phyloP scores from a whole-genome alignment of 2,329 filamentous ascomycete genomes.

The Diaporthe vexans region DNA sequence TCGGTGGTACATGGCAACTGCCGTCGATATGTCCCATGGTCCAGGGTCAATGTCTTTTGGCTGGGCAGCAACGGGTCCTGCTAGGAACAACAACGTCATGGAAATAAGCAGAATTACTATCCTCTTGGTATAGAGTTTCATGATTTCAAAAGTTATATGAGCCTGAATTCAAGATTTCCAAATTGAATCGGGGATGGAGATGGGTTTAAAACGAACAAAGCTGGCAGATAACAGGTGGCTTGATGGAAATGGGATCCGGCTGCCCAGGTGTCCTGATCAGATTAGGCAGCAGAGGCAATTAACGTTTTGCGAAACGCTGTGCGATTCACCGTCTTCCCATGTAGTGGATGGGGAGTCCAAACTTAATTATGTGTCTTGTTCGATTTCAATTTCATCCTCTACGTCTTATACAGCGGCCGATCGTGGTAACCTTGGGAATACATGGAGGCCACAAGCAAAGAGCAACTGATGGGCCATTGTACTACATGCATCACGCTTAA shows the following conservation, averaged over 20 bases:
- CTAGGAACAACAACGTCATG: not conserved
- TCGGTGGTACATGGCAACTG: not conserved
- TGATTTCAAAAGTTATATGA: not conserved
- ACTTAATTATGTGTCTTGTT: too few relatives aligned
- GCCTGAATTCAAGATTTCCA: not conserved
- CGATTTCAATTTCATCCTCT: too few relatives aligned
- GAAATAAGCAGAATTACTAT: not conserved
- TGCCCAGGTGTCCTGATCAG: not conserved
- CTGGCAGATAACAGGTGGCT: not conserved
- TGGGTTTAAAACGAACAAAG: not conserved
- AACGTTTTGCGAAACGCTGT: not conserved
- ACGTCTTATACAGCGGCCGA: too few relatives aligned
- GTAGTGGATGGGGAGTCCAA: too few relatives aligned
- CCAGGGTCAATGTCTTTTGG: not conserved
- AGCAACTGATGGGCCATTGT: too few relatives aligned
- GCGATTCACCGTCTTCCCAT: too few relatives aligned
- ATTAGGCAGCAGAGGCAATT: not conserved
- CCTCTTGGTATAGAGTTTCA: not conserved
- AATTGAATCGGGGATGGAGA: rapidly evolving
- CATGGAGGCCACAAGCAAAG: not conserved
- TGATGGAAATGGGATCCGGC: not conserved
- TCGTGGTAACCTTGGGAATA: too few relatives aligned
- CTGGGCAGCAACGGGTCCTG: not conserved
- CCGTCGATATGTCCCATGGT: not conserved
- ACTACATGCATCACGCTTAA: too few relatives aligned